A percentile compares a stretch with the other conserved stretches of the same genome.
These are phyloP conservation scores for Fusarium kyushuense DNA, from an alignment of 2,329 filamentous ascomycete species.

Conservation along the genomic window DNA sequence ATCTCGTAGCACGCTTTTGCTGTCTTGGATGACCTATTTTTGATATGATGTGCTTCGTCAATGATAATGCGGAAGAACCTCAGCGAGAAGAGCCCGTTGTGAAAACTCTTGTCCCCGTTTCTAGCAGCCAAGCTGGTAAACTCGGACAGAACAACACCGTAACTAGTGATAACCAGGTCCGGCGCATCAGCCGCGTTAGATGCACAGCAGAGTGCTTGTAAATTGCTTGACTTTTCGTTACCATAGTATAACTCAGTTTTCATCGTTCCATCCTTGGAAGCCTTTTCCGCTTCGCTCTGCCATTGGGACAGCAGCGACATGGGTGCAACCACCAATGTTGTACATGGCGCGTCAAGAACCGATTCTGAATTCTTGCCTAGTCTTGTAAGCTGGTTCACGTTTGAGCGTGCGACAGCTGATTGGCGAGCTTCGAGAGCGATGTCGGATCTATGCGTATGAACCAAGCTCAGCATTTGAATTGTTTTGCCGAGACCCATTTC, in stretches of 20 bases:
- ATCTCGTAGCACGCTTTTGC: conserved; percentile 95
- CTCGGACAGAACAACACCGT: conserved; percentile 91
- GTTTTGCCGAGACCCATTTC: conserved; percentile 99
- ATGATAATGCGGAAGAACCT: conserved; percentile 96
- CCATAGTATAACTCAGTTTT: conserved; percentile 94
- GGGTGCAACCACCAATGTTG: conserved; percentile 93
- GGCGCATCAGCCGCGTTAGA: conserved; percentile 81
- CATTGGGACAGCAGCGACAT: conserved; percentile 98
- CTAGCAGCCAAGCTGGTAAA: conserved; percentile 76
- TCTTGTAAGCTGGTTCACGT: conserved; percentile 72
- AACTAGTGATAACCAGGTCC: conserved; percentile 94
- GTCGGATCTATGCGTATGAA: conserved; percentile 83
- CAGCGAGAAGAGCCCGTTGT: conserved; percentile 86
- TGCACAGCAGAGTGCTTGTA: conserved; percentile 82
- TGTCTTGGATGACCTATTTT: conserved; percentile 89
- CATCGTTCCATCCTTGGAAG: conserved; percentile 84
- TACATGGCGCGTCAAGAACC: conserved; percentile 80
- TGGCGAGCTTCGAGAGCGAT: conserved; percentile 56
- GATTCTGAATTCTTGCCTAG: conserved; percentile 68
- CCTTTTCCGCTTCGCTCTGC: conserved; percentile 94
- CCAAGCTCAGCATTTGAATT: conserved; percentile 95
- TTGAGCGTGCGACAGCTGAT: conserved; percentile 49
- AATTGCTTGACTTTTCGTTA: conserved; percentile 80
- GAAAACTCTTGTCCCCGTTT: conserved; percentile 72
- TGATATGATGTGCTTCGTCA: conserved; percentile 95